These are phyloP conservation scores for Crepidotus variabilis DNA, from an alignment of 768 basidiomycete genomes.

Conservation along the genomic window DNA sequence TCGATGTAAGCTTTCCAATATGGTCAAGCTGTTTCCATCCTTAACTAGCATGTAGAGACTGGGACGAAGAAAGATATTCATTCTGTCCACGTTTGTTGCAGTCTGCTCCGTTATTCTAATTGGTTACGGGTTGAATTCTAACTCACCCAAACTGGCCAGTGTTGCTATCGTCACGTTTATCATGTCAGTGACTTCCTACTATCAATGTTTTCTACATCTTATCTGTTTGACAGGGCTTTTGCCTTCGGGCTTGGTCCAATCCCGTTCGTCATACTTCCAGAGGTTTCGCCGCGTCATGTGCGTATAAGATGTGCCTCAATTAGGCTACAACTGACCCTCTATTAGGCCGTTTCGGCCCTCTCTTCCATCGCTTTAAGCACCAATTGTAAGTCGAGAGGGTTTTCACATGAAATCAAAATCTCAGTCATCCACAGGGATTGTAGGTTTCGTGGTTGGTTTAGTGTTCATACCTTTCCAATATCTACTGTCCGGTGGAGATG, in stretches of 20 bases:
- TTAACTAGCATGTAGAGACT: constrained; percentile 42
- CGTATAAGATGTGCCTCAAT: constrained; percentile 27
- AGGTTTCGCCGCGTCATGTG: constrained; percentile 79
- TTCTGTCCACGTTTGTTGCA: constrained; percentile 62
- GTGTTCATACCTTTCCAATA: constrained; percentile 83
- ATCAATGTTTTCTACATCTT: neutral
- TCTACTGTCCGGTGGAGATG: constrained; percentile 59
- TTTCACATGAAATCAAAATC: neutral
- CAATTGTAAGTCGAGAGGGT: constrained; percentile 53
- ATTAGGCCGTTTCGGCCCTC: constrained; percentile 71
- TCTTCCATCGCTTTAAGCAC: constrained; percentile 72
- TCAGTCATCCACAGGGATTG: constrained; percentile 52
- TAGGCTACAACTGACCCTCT: neutral
- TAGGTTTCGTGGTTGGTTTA: constrained; percentile 82
- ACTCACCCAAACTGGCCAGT: constrained; percentile 61
- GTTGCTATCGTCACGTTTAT: constrained; percentile 77
- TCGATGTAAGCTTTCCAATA: constrained; percentile 69
- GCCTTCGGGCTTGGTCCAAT: constrained; percentile 88
- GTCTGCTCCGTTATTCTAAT: constrained; percentile 61
- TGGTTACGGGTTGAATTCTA: constrained; percentile 67
- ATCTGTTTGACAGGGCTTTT: constrained; percentile 56
- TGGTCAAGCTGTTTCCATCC: too few relatives aligned
- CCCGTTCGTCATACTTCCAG: constrained; percentile 90
- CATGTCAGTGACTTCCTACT: constrained; percentile 49
- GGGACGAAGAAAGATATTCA: constrained; percentile 70